phyloP scores from a whole-genome alignment of 257 asterid genomes.

The Solanum ahanhuiri region DNA sequence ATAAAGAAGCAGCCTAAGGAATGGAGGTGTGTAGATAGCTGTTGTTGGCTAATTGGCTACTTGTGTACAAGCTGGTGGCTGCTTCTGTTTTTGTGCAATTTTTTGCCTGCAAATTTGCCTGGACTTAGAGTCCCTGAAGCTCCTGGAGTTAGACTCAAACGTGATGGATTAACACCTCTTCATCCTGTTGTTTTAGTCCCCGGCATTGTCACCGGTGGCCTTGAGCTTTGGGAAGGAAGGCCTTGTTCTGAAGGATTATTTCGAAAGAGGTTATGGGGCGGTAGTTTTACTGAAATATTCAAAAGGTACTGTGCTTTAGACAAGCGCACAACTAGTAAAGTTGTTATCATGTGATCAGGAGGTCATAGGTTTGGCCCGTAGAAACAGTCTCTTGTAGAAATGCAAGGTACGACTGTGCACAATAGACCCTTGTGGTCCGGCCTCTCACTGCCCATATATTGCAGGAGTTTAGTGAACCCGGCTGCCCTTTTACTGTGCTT shows the following conservation, averaged over 20 bases:
- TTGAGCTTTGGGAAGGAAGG: constrained; percentile 92
- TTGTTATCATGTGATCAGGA: background rate
- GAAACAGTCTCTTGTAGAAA: background rate
- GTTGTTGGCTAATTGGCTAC: constrained; percentile 62
- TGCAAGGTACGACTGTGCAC: background rate
- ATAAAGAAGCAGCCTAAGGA: constrained; percentile 22
- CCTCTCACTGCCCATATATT: background rate
- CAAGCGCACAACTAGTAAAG: background rate
- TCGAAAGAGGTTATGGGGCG: constrained; percentile 83
- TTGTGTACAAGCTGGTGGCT: constrained; percentile 76
- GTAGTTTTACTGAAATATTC: constrained; percentile 64
- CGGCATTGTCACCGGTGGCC: constrained; percentile 91
- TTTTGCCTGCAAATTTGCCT: constrained; percentile 34
- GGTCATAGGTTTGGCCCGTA: background rate
- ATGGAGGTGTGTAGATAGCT: constrained; percentile 59
- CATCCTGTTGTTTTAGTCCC: constrained; percentile 86
- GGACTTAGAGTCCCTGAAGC: constrained; percentile 36
- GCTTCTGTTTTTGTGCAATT: constrained; percentile 37
- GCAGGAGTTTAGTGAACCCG: background rate
- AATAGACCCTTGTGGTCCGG: background rate
- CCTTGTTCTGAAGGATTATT: constrained; percentile 79
- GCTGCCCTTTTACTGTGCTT: background rate
- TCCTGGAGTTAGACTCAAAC: constrained; percentile 51
- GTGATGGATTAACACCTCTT: constrained; percentile 41
- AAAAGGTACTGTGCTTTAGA: constrained; percentile 36